Percentiles rank a stretch among this genome's conserved stretches.
These are phyloP conservation scores for Mallotus nudiflorus DNA, from an alignment of 345 rosid genomes.

Conservation along the genomic window DNA sequence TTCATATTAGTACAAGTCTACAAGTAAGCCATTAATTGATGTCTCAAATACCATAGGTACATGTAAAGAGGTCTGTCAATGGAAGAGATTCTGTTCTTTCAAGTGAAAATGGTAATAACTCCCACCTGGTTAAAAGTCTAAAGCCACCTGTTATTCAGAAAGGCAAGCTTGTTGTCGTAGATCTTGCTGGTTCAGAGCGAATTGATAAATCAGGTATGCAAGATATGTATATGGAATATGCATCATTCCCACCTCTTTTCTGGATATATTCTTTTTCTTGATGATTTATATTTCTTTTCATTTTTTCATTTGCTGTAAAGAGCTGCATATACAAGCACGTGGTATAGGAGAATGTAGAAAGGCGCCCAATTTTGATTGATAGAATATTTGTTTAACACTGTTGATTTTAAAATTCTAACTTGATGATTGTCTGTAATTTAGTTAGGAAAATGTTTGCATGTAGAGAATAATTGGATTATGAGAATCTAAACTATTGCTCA, in stretches of 20 bases:
- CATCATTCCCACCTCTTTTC: not conserved
- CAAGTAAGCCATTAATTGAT: slow-evolving; percentile 3
- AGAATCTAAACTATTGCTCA: not conserved
- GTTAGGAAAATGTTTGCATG: not conserved
- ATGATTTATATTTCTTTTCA: slow-evolving; percentile 3
- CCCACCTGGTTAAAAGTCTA: slow-evolving; percentile 50
- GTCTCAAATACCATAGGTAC: slow-evolving; percentile 55
- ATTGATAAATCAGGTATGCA: slow-evolving; percentile 87
- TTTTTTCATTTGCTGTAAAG: not conserved
- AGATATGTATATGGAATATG: slow-evolving; percentile 13
- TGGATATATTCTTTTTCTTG: slow-evolving; percentile 4
- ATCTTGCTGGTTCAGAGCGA: slow-evolving; percentile 99
- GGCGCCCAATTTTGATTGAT: not conserved
- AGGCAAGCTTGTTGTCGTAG: slow-evolving; percentile 91
- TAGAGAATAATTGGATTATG: not conserved
- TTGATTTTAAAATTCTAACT: not conserved
- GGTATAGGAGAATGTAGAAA: not conserved
- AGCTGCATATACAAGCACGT: not conserved
- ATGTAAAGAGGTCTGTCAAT: slow-evolving; percentile 68
- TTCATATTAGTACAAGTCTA: not conserved
- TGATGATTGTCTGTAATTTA: not conserved
- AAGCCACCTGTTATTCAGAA: slow-evolving; percentile 82
- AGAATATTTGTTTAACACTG: not conserved
- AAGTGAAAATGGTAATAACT: slow-evolving; percentile 53
- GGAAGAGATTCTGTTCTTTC: slow-evolving; percentile 51